Evolutionary conservation across 169 alveolate species (phyloP), one percentile per base, ranked within the genome.

Genomic region (Cryptosporidium baileyi): DNA sequence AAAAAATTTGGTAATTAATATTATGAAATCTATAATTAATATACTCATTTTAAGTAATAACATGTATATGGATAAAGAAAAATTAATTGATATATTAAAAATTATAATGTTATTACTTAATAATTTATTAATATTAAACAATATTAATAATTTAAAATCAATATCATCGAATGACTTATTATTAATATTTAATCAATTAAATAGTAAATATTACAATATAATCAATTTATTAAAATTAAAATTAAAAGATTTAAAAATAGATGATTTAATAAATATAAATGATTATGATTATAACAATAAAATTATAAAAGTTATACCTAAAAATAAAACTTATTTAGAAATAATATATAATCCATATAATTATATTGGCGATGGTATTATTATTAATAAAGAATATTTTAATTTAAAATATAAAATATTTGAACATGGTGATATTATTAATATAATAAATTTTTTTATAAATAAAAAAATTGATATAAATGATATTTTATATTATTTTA

Each of bases 281-380:
- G 9, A 28, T 28, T n/a, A n/a, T 8, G 59, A 47, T 11, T n/a
- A 9, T 47, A 26, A 47, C 19, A 19, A 1, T 2, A 63, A 36
- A 24, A 41, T 63, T 19, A 4, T 51, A 2, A 65, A 51, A 47
- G 44, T 65, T 7, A 34, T 65, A 28, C 81, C 81, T 24, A 65
- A 36, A 30, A n/a, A 47, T 47, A 28, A 26, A n/a, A 65, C 54
- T 19, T 65, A 65, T 32, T 28, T 65, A 59, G 61, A 65, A 2
- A 47, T 49, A 15, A 51, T 65, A 13, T 65, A 47, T 30, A 26
- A n/a, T 8, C 54, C 81, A 8, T 19, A 65, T 24, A 19, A 30
- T 36, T 65, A 44, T 13, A n/a, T 51, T 2, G 81, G 81, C 17
- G 19, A 51, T 32, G 81, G 81, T n/a, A 59, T 65, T 11, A 51